Conservation (phyloP, 495 filamentous ascomycete species). For the Aspergillus incahuasiensis region DNA sequence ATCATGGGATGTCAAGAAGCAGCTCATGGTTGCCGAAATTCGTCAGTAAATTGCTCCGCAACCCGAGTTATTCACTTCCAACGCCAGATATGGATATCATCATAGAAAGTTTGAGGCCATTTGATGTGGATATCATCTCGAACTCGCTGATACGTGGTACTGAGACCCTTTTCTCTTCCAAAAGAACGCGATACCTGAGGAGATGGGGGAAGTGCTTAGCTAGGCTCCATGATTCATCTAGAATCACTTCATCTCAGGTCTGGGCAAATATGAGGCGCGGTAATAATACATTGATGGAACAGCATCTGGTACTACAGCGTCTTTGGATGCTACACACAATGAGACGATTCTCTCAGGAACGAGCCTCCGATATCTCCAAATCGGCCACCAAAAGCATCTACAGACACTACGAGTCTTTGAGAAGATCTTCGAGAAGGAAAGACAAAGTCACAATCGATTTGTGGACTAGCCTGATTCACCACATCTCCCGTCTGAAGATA, state of each 20-base stretch:
- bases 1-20: background rate
- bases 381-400: conserved; percentile 24
- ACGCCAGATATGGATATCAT: conserved; percentile 8
- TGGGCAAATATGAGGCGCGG: conserved; percentile 24
- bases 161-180: conserved; percentile 24
- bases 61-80: background rate
- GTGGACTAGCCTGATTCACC: conserved; percentile 27
- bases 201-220: conserved; percentile 32
- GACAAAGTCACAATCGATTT: conserved; percentile 12
- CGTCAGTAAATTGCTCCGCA: conserved; percentile 26
- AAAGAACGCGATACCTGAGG: conserved; percentile 19
- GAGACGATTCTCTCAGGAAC: conserved; percentile 23
- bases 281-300: conserved; percentile 7
- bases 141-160: conserved; percentile 32
- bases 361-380: conserved; percentile 19
- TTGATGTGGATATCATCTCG: conserved; percentile 24
- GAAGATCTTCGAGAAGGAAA: conserved; percentile 1
- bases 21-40: conserved; percentile 26
- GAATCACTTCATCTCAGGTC: conserved; percentile 20
- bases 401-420: conserved; percentile 25
- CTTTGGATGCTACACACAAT: conserved; percentile 36
- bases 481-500: conserved; percentile 29
- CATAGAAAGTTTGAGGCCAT: conserved; percentile 16
- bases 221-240: conserved; percentile 16
- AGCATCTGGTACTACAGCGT: conserved; percentile 31